phyloP scores from a whole-genome alignment of 441 rosid species.

The Flueggea neowawraea region DNA sequence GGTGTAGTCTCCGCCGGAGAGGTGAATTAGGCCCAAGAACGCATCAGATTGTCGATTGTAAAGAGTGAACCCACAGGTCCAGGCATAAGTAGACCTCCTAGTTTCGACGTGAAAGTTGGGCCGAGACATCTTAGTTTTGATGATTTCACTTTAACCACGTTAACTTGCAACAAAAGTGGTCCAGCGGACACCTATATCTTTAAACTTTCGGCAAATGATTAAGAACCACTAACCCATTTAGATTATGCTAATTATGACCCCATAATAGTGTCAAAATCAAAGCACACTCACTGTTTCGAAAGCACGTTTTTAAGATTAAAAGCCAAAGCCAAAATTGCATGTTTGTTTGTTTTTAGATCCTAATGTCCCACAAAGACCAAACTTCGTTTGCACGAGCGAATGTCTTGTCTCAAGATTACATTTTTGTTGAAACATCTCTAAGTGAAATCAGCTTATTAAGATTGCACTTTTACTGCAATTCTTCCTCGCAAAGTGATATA shows the following conservation, averaged over 20 bases:
- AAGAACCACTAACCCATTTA: conserved; percentile 8
- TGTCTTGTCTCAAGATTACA: conserved; percentile 25
- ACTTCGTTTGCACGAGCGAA: conserved; percentile 21
- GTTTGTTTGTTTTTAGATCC: no score
- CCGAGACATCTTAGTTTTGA: no score
- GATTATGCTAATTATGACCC: conserved; percentile 25
- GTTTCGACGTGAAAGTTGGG: no score
- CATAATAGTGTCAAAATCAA: conserved; percentile 19
- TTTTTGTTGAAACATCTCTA: neutral
- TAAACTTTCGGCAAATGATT: conserved; percentile 14
- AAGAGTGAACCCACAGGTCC: no score
- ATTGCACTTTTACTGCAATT: neutral
- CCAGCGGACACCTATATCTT: neutral
- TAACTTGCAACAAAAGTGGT: no score
- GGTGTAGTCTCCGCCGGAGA: no score
- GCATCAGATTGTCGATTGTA: no score
- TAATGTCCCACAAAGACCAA: conserved; percentile 11
- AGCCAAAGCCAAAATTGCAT: no score
- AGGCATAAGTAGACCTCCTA: no score
- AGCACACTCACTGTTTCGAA: conserved; percentile 2
- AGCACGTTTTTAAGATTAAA: no score
- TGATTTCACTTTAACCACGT: no score
- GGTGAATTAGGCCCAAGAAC: no score
- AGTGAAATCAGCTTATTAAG: conserved; percentile 6
- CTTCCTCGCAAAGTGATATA: neutral